Evolutionary conservation across 352 stramenopile species (phyloP).

Genomic region (Blastocystis sp.): DNA sequence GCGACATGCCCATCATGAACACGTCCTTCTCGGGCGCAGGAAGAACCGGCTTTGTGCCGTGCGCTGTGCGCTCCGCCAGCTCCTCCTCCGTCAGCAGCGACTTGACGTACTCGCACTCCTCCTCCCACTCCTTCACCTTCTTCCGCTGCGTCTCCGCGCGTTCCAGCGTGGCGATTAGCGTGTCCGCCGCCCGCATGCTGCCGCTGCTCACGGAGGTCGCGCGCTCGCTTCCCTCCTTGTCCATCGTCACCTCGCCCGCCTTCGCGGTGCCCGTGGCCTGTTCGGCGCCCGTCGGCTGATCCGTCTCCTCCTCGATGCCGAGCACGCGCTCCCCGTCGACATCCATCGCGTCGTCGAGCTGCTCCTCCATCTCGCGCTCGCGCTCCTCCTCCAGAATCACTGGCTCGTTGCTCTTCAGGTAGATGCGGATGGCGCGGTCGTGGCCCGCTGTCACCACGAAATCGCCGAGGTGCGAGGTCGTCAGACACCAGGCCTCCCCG

Average conservation of each 20-base stretch:
- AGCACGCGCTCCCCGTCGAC: slow-evolving; percentile 70
- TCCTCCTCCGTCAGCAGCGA: slow-evolving; percentile 56
- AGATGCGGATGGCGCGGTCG: slow-evolving; percentile 89
- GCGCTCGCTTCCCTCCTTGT: slow-evolving; percentile 22
- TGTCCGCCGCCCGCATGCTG: slow-evolving; percentile 65
- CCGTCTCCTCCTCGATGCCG: slow-evolving; percentile 11
- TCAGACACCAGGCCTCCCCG: slow-evolving; percentile 74
- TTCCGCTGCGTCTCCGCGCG: slow-evolving; percentile 78
- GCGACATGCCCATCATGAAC: slow-evolving; percentile 82
- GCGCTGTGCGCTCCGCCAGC: slow-evolving; percentile 40
- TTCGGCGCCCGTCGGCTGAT: not conserved
- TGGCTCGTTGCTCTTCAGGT: slow-evolving; percentile 84
- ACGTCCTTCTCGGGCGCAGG: slow-evolving; percentile 70
- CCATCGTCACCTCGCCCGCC: not conserved
- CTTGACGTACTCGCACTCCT: slow-evolving; percentile 51
- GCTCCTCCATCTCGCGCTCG: slow-evolving; percentile 82
- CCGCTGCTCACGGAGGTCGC: slow-evolving; percentile 24
- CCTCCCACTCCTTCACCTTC: slow-evolving; percentile 61
- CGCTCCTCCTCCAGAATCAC: slow-evolving; percentile 95
- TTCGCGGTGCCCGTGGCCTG: not conserved
- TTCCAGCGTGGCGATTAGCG: slow-evolving; percentile 85
- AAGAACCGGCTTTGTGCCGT: slow-evolving; percentile 57
- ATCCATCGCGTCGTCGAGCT: slow-evolving; percentile 82
- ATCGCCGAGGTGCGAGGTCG: slow-evolving; percentile 77
- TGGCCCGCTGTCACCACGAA: slow-evolving; percentile 87